Evolutionary conservation across 2,329 filamentous ascomycete species (phyloP).

Genomic region (Colletotrichum lindemuthianum): DNA sequence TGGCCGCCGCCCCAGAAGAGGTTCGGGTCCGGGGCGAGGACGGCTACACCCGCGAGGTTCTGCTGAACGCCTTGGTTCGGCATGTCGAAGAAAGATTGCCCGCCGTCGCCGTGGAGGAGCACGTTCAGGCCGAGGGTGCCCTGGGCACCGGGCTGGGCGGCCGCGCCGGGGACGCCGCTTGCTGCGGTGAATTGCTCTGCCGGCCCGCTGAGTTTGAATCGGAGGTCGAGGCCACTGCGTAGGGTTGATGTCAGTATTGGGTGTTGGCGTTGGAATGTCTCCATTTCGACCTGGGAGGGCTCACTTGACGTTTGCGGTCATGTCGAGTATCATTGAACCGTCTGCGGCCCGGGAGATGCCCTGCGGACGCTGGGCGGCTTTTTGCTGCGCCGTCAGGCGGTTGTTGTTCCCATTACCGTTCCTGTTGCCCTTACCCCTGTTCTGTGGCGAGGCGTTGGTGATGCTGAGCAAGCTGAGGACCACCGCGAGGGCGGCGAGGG

Average conservation of each 20-base stretch:
- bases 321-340: constrained; percentile 65
- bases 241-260: constrained; percentile 23
- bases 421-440: constrained; percentile 26
- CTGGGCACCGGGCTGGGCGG: constrained; percentile 36
- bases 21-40: constrained; percentile 64
- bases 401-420: constrained; percentile 18
- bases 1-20: constrained; percentile 68
- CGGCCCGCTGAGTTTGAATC: constrained; percentile 66
- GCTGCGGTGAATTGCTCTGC: constrained; percentile 61
- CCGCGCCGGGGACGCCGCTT: constrained; percentile 53
- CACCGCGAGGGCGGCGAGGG: constrained; percentile 29
- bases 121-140: constrained; percentile 63
- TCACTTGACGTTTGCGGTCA: constrained; percentile 64
- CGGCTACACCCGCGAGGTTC: constrained; percentile 61
- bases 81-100: constrained; percentile 68
- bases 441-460: constrained; percentile 33
- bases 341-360: constrained; percentile 58
- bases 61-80: constrained; percentile 63
- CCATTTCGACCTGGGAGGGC: constrained; percentile 20
- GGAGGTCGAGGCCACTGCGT: constrained; percentile 59
- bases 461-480: constrained; percentile 33
- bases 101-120: constrained; percentile 68
- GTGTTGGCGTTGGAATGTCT: background rate
- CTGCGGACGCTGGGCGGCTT: constrained; percentile 44
- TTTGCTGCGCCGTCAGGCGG: constrained; percentile 42